phyloP scores from a whole-genome alignment of 2,329 filamentous ascomycete genomes.

The Aspergillus ochraceus region DNA sequence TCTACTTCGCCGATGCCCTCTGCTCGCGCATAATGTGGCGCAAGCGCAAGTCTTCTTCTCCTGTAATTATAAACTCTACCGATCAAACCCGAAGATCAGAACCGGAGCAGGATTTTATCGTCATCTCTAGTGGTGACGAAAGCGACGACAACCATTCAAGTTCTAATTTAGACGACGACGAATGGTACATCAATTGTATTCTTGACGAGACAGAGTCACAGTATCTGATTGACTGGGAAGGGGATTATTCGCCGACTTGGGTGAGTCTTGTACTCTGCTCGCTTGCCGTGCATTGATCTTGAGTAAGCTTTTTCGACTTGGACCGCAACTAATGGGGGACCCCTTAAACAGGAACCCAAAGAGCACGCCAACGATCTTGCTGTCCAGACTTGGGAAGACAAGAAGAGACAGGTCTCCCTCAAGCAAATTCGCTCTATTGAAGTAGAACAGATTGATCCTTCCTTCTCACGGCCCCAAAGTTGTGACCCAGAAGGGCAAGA shows the following conservation, averaged over 20 bases:
- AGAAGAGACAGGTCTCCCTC: conserved; percentile 15
- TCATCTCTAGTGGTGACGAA: conserved; percentile 17
- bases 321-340: conserved; percentile 7
- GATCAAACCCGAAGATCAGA: conserved; percentile 9
- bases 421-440: conserved; percentile 1
- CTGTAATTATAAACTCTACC: conserved; percentile 14
- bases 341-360: conserved; percentile 33
- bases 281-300: not conserved
- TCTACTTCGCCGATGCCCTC: conserved; percentile 12
- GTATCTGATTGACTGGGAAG: conserved; percentile 43
- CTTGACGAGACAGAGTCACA: conserved; percentile 34
- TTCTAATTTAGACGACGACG: conserved; percentile 24
- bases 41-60: conserved; percentile 22
- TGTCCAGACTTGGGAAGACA: conserved; percentile 30
- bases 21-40: conserved; percentile 27
- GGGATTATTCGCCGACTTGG: conserved; percentile 38
- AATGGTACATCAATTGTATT: conserved; percentile 38
- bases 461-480: not conserved
- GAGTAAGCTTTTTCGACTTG: not conserved
- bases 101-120: conserved; percentile 7
- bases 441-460: conserved; percentile 3
- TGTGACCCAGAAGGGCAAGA: not conserved
- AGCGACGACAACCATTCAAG: conserved; percentile 11
- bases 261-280: conserved; percentile 26
- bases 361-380: conserved; percentile 33